Evolutionary conservation across 2,329 filamentous ascomycete genomes (phyloP).

Genomic region (Penicillium corylophilum): DNA sequence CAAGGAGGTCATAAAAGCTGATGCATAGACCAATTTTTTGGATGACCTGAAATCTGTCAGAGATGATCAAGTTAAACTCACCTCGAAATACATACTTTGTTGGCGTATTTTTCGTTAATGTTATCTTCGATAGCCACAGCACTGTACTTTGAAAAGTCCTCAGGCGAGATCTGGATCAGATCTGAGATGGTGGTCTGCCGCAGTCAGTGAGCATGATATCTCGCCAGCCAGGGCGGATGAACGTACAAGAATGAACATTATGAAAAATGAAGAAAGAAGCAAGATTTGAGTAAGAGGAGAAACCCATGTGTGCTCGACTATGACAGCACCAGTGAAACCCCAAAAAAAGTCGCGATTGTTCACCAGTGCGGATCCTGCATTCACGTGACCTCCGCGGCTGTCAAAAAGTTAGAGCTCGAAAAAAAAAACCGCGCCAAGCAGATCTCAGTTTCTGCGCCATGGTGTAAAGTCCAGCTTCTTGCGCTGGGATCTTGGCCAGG

Average conservation of each 20-base stretch:
- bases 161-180: constrained; percentile 85
- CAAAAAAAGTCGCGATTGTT: constrained; percentile 10
- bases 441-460: constrained; percentile 14
- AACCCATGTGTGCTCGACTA: not conserved
- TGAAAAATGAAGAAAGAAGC: not conserved
- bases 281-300: too few species aligned
- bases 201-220: constrained; percentile 23
- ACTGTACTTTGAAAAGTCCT: constrained; percentile 80
- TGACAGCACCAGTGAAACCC: not conserved
- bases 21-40: constrained; percentile 93
- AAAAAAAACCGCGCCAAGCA: constrained; percentile 10
- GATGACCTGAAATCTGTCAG: constrained; percentile 62
- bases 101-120: constrained; percentile 94
- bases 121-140: constrained; percentile 88
- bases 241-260: constrained; percentile 54
- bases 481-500: constrained; percentile 26
- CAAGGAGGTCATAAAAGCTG: constrained; percentile 86
- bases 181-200: constrained; percentile 85
- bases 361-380: constrained; percentile 6
- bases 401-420: constrained; percentile 15
- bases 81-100: constrained; percentile 60
- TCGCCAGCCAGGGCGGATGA: not conserved
- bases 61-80: not conserved
- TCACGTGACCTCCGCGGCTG: constrained; percentile 18
- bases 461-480: constrained; percentile 27